A percentile compares a stretch with the other conserved stretches of the same genome.
Conservation (phyloP, 805 yeast genomes). For the Wickerhamiella australiensis region DNA sequence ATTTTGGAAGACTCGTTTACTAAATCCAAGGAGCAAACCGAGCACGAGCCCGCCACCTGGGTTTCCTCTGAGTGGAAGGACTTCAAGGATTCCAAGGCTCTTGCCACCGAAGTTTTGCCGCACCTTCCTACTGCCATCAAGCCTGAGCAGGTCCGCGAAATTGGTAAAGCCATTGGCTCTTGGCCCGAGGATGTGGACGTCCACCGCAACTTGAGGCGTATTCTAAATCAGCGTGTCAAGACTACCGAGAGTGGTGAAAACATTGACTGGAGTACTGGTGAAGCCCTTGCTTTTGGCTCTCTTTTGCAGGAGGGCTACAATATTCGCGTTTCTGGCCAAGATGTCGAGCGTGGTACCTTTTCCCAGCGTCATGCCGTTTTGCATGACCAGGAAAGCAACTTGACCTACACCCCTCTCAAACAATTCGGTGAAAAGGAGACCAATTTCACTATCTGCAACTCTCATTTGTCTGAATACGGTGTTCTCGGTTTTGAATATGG, state of each 20-base stretch:
- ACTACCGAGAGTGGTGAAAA: slow-evolving; percentile 80
- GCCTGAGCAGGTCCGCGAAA: slow-evolving; percentile 54
- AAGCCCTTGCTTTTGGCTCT: slow-evolving; percentile 94
- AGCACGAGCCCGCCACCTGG: slow-evolving; percentile 86
- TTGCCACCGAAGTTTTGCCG: slow-evolving; percentile 89
- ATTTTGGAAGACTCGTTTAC: slow-evolving; percentile 79
- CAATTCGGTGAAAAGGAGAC: slow-evolving; percentile 71
- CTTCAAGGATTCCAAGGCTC: slow-evolving; percentile 93
- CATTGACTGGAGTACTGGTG: slow-evolving; percentile 99
- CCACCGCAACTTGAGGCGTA: slow-evolving; percentile 93
- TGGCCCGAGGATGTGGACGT: slow-evolving; percentile 81
- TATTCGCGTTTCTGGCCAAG: slow-evolving; percentile 97
- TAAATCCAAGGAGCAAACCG: slow-evolving; percentile 81
- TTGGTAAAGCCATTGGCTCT: slow-evolving; percentile 67
- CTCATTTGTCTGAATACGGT: slow-evolving; percentile 96
- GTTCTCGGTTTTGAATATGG: slow-evolving; percentile 99
- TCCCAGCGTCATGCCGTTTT: slow-evolving; percentile 98
- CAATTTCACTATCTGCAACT: slow-evolving; percentile 78
- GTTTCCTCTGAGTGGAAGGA: slow-evolving; percentile 98
- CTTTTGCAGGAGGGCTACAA: slow-evolving; percentile 86
- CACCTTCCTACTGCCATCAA: slow-evolving; percentile 91
- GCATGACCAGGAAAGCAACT: slow-evolving; percentile 87
- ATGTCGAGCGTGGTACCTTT: slow-evolving; percentile 99
- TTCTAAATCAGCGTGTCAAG: slow-evolving; percentile 76
- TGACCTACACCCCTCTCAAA: slow-evolving; percentile 73